A percentile compares a stretch with the other conserved stretches of the same genome.
Evolutionary conservation across 2,329 filamentous ascomycete species (phyloP).

Genomic region (Pseudogymnoascus sp.): DNA sequence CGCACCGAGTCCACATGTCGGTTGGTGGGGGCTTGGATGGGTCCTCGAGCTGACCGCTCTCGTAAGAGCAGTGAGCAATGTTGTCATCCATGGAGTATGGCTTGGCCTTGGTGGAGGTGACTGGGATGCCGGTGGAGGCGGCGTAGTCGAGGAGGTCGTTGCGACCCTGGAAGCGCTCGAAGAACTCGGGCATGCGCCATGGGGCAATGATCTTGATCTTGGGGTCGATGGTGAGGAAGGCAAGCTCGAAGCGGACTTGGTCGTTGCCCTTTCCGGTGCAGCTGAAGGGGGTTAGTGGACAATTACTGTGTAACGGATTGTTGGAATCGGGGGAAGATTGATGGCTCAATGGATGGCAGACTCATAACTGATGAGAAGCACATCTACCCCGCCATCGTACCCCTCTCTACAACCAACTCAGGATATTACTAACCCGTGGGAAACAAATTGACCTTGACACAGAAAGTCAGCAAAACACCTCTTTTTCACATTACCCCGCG

Average conservation of each 20-base stretch:
- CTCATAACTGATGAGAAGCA: background rate
- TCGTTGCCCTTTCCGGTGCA: conserved; percentile 58
- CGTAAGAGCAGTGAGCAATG: conserved; percentile 70
- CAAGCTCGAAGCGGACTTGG: conserved; percentile 58
- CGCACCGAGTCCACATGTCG: conserved; percentile 65
- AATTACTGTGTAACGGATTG: background rate
- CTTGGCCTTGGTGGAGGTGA: conserved; percentile 65
- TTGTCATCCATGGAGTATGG: conserved; percentile 64
- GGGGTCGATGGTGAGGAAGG: conserved; percentile 54
- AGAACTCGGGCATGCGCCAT: conserved; percentile 64
- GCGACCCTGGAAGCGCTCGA: conserved; percentile 62
- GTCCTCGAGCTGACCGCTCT: conserved; percentile 68
- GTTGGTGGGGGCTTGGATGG: conserved; percentile 56
- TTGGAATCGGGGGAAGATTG: background rate
- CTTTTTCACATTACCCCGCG: background rate
- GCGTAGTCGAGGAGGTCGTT: conserved; percentile 68
- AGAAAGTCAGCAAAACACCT: background rate
- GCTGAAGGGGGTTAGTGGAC: conserved; percentile 35
- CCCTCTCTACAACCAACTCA: background rate
- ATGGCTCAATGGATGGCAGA: conserved; percentile 3
- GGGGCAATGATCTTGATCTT: conserved; percentile 67
- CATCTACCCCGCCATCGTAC: background rate
- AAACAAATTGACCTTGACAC: background rate
- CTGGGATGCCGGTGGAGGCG: conserved; percentile 57
- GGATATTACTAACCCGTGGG: background rate